Evolutionary conservation across 139 green algal species (phyloP).

Genomic region (Chlamydomonas sphaeroides): DNA sequence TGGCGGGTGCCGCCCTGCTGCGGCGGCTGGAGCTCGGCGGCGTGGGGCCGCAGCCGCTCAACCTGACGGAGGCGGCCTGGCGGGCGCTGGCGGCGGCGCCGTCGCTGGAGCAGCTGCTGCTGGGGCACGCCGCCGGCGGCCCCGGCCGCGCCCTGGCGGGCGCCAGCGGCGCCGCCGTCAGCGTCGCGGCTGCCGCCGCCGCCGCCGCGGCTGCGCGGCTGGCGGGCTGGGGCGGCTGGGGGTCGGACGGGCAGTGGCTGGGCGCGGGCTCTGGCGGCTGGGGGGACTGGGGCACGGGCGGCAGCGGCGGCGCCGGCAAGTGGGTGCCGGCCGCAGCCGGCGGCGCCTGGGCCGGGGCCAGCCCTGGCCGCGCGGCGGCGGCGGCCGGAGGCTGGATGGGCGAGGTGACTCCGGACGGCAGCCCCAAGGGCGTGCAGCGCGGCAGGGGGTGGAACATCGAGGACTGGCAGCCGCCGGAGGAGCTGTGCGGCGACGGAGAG

Average conservation of each 20-base stretch:
- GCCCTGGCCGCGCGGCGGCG: neutral
- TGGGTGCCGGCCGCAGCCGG: neutral
- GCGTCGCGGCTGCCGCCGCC: neutral
- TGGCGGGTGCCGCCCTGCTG: neutral
- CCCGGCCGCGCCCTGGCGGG: neutral
- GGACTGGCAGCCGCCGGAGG: too few species aligned
- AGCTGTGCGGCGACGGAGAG: too few species aligned
- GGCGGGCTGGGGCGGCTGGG: neutral
- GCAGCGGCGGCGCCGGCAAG: neutral
- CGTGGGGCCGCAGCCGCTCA: neutral
- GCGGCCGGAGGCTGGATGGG: neutral
- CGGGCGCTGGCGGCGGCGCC: conserved; percentile 13
- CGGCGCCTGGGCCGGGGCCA: too few species aligned
- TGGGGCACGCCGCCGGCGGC: neutral
- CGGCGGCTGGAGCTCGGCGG: conserved; percentile 1
- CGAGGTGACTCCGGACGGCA: neutral
- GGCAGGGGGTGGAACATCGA: too few species aligned
- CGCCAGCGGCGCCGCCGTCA: neutral
- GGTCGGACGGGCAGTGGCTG: too few species aligned
- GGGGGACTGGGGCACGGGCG: neutral
- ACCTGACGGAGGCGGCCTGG: conserved; percentile 7
- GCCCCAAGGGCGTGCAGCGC: too few species aligned
- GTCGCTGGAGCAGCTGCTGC: conserved; percentile 15
- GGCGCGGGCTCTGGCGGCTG: neutral
- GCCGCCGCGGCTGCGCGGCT: neutral